Evolutionary conservation across 345 rosid species (phyloP).

Genomic region (Bretschneidera sinensis): DNA sequence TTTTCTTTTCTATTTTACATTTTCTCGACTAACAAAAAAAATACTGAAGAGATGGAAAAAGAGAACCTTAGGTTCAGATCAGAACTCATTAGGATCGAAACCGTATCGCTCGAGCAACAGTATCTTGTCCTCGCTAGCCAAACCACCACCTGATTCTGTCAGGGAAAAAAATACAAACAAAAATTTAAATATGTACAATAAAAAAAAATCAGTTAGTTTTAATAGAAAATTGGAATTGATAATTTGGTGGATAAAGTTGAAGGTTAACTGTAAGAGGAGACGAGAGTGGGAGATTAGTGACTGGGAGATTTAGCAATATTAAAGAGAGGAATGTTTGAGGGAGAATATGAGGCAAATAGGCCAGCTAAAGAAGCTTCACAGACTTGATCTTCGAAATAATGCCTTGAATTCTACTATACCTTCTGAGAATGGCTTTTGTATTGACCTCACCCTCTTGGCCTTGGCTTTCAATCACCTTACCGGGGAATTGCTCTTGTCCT

Average conservation of each 20-base stretch:
- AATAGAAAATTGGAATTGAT: constrained; percentile 2
- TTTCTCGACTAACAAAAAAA: background rate
- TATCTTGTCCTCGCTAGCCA: constrained; percentile 52
- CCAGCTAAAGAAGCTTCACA: constrained; percentile 34
- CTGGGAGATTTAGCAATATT: constrained; percentile 15
- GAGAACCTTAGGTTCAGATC: constrained; percentile 42
- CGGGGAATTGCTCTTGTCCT: constrained; percentile 47
- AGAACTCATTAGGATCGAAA: constrained; percentile 50
- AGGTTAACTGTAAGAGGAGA: constrained; percentile 49
- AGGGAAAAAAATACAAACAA: constrained; percentile 4
- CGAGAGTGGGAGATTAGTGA: constrained; percentile 16
- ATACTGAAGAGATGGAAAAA: background rate
- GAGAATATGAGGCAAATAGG: constrained; percentile 18
- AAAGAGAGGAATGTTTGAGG: constrained; percentile 20
- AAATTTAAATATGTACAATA: background rate
- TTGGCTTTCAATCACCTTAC: constrained; percentile 44
- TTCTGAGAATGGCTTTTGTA: constrained; percentile 46
- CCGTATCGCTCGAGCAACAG: constrained; percentile 61
- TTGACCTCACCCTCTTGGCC: constrained; percentile 48
- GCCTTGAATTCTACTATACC: constrained; percentile 51
- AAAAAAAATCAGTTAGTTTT: background rate
- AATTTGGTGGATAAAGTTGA: constrained; percentile 10
- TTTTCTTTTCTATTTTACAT: background rate
- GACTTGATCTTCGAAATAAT: constrained; percentile 34
- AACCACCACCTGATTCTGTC: constrained; percentile 40